Evolutionary conservation across 2,329 filamentous ascomycete genomes (phyloP).

Genomic region (Knufia petricola): DNA sequence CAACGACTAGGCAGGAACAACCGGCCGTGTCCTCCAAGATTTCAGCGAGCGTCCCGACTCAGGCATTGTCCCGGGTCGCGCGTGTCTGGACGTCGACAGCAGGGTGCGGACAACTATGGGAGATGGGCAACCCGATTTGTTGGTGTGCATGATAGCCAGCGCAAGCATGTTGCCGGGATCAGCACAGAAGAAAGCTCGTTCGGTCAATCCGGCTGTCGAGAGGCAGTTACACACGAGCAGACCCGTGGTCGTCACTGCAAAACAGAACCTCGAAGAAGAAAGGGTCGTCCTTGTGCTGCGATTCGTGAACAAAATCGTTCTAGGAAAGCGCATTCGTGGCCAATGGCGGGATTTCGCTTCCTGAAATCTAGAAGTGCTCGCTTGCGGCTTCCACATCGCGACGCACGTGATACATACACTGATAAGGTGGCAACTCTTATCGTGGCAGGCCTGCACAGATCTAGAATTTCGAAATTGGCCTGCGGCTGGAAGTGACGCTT

Average conservation of each 20-base stretch:
- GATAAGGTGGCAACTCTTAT: background rate
- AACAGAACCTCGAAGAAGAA: background rate
- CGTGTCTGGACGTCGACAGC: no score
- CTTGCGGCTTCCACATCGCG: background rate
- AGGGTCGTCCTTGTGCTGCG: background rate
- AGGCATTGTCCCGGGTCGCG: no score
- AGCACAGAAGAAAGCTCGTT: background rate
- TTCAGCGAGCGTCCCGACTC: background rate
- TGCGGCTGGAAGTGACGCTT: background rate
- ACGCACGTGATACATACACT: background rate
- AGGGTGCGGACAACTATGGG: background rate
- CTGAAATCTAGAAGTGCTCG: background rate
- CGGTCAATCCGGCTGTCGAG: background rate
- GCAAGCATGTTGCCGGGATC: background rate
- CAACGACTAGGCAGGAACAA: background rate
- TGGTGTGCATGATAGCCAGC: background rate
- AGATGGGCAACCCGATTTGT: background rate
- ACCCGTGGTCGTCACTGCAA: background rate
- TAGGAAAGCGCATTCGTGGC: background rate
- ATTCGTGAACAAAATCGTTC: background rate
- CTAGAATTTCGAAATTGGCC: slow-evolving; percentile 2
- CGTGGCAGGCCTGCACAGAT: background rate
- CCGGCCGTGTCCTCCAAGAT: background rate
- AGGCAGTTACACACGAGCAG: background rate
- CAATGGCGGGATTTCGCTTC: background rate